phyloP scores from a whole-genome alignment of 768 basidiomycete genomes.

The Boletus tomentosulus region DNA sequence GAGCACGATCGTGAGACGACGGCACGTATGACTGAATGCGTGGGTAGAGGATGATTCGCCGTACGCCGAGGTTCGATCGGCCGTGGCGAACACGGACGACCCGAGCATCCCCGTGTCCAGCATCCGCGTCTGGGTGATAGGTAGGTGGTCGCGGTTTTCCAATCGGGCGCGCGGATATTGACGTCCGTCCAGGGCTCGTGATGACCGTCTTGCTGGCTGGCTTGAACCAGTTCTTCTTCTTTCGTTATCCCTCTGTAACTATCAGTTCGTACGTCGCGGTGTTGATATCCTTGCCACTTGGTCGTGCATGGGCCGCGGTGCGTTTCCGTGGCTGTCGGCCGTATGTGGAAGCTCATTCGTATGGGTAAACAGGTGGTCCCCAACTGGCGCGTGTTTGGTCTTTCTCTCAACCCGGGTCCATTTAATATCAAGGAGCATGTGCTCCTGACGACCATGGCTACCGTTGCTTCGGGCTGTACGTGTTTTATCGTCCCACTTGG shows the following conservation, averaged over 20 bases:
- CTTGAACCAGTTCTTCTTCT: constrained; percentile 76
- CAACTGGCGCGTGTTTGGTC: constrained; percentile 48
- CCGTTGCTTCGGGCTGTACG: constrained; percentile 35
- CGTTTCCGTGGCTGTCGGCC: neutral
- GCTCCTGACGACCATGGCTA: constrained; percentile 65
- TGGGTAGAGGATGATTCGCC: constrained; percentile 40
- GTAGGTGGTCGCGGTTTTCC: constrained; percentile 15
- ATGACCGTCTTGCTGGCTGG: constrained; percentile 64
- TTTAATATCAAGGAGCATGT: constrained; percentile 75
- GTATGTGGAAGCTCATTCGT: neutral
- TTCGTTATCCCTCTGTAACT: constrained; percentile 53
- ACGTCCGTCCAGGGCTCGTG: constrained; percentile 24
- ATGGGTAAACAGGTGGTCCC: constrained; percentile 41
- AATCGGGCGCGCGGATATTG: neutral
- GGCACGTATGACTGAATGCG: constrained; percentile 10
- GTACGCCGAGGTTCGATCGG: constrained; percentile 34
- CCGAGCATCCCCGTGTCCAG: constrained; percentile 56
- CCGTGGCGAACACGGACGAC: constrained; percentile 47
- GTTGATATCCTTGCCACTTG: constrained; percentile 65
- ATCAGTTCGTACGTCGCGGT: constrained; percentile 58
- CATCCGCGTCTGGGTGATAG: constrained; percentile 58
- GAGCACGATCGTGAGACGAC: neutral
- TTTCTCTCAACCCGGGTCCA: constrained; percentile 66
- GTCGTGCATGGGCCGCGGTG: constrained; percentile 56
- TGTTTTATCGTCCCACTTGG: neutral